Percentiles rank a stretch among this genome's conserved stretches.
phyloP scores from a whole-genome alignment of 768 basidiomycete species.

The Candolleomyces aberdarensis region DNA sequence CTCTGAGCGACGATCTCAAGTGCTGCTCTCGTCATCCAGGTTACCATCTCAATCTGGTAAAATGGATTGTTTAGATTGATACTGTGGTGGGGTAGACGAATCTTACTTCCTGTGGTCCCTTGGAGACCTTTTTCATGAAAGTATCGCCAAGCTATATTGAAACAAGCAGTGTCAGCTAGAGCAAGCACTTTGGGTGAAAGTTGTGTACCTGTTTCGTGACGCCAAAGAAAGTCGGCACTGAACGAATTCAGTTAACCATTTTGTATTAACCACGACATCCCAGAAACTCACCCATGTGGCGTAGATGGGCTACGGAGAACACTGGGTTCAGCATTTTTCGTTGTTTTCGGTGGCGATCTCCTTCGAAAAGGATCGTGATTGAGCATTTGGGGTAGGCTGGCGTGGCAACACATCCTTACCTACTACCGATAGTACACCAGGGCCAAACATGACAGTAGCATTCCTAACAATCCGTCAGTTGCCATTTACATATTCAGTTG shows the following conservation, averaged over 20 bases:
- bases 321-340: slow-evolving; percentile 44
- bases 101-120: slow-evolving; percentile 23
- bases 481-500: too few species aligned
- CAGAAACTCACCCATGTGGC: slow-evolving; percentile 28
- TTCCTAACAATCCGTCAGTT: slow-evolving; percentile 1
- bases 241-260: background rate
- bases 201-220: slow-evolving; percentile 24
- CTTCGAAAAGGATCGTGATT: slow-evolving; percentile 15
- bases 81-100: too few species aligned
- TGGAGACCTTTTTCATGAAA: slow-evolving; percentile 18
- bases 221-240: slow-evolving; percentile 33
- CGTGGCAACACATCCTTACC: slow-evolving; percentile 13
- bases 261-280: background rate
- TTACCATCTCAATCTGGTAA: slow-evolving; percentile 23
- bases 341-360: slow-evolving; percentile 39
- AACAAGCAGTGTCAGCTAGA: background rate
- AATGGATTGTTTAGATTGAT: too few species aligned
- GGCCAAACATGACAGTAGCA: slow-evolving; percentile 21
- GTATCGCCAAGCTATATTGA: slow-evolving; percentile 23
- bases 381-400: background rate
- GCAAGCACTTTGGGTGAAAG: background rate
- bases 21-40: slow-evolving; percentile 41
- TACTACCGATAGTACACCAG: slow-evolving; percentile 23
- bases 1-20: slow-evolving; percentile 51
- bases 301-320: slow-evolving; percentile 39